These are phyloP conservation scores for Cystoisospora suis DNA, from an alignment of 169 alveolate genomes.

Conservation along the genomic window DNA sequence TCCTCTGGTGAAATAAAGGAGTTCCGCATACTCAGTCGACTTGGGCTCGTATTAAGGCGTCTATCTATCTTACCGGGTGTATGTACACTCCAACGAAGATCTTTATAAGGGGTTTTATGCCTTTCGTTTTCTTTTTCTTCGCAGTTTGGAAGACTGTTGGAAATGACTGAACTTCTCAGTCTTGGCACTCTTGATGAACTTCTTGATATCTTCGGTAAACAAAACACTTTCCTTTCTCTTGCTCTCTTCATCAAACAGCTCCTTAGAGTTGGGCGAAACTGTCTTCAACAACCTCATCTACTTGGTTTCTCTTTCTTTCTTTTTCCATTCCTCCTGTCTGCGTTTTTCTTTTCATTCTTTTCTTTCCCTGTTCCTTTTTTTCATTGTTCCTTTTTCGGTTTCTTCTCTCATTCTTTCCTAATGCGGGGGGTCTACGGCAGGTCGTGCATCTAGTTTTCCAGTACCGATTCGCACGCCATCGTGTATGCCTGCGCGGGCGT, in stretches of 20 bases:
- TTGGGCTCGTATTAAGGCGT: no score
- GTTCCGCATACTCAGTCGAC: no score
- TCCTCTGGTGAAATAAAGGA: no score
- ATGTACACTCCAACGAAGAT: no score
- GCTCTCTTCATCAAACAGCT: no score
- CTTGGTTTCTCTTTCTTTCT: background rate
- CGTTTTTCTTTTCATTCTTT: background rate
- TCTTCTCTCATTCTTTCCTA: no score
- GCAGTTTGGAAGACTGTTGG: constrained; percentile 38
- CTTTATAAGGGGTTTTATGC: background rate
- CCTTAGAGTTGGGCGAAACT: background rate
- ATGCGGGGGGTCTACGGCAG: no score
- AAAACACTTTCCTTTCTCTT: no score
- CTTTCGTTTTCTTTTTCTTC: background rate
- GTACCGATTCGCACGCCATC: no score
- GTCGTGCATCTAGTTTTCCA: no score
- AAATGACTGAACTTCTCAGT: constrained; percentile 14
- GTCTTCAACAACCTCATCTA: background rate
- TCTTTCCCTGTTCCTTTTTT: background rate
- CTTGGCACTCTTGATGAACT: constrained; percentile 25
- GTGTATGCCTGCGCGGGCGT: background rate
- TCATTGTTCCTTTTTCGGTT: background rate
- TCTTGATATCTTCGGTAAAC: background rate
- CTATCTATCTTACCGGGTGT: no score
- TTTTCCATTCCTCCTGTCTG: background rate